Percentiles rank a stretch among this genome's conserved stretches.
Conservation (phyloP, 768 basidiomycete genomes). For the Podaxis sp. region DNA sequence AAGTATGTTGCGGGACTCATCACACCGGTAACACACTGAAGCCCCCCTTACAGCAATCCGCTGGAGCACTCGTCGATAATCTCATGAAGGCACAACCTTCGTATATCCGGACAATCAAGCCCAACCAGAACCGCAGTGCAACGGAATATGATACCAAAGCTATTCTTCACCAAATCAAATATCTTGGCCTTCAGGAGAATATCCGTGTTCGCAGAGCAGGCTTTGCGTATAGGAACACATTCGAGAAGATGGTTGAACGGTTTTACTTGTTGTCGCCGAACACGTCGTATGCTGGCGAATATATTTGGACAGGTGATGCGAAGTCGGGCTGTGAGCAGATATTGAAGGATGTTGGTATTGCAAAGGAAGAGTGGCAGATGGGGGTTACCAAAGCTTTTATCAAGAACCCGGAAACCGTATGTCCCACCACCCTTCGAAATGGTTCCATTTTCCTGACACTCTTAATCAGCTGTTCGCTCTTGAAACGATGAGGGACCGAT, state of each 20-base stretch:
- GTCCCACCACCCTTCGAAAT: constrained; percentile 17
- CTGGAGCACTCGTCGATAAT: constrained; percentile 93
- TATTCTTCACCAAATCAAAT: constrained; percentile 98
- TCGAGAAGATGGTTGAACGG: constrained; percentile 98
- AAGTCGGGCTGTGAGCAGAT: constrained; percentile 92
- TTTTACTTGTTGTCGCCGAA: constrained; percentile 94
- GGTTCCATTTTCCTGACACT: constrained; percentile 7
- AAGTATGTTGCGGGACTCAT: constrained; percentile 41
- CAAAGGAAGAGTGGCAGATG: constrained; percentile 99
- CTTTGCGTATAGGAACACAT: constrained; percentile 97
- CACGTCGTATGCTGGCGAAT: constrained; percentile 98
- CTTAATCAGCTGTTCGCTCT: constrained; percentile 81
- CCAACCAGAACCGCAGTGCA: constrained; percentile 92
- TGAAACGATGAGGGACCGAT: constrained; percentile 97
- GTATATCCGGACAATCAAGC: constrained; percentile 99
- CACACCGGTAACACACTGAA: not conserved
- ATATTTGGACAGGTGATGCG: constrained; percentile 90
- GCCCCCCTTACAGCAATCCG: constrained; percentile 61
- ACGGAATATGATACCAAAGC: constrained; percentile 93
- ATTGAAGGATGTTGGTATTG: constrained; percentile 91
- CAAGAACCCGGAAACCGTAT: constrained; percentile 96
- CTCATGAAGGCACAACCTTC: constrained; percentile 96
- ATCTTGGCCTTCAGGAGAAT: constrained; percentile 97
- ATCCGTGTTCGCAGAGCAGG: constrained; percentile 96
- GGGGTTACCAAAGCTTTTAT: constrained; percentile 98